These are phyloP conservation scores for Pterothamnion heteromorphum DNA, from an alignment of 31 red algal genomes.

Conservation along the genomic window DNA sequence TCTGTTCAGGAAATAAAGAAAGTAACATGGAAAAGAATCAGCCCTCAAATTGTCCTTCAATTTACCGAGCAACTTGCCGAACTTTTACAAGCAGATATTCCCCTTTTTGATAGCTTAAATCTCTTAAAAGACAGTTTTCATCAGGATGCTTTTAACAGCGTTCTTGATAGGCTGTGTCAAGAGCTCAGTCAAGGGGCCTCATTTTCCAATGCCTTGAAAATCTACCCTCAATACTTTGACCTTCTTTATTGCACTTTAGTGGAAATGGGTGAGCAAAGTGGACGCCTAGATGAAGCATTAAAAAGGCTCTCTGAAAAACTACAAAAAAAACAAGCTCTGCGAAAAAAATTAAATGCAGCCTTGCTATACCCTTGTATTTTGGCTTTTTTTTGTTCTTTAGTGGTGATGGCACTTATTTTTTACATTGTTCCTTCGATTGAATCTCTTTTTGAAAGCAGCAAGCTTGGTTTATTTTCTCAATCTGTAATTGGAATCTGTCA, in stretches of 20 bases:
- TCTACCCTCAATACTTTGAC: background rate
- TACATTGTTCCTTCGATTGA: too few species aligned
- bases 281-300: background rate
- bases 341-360: background rate
- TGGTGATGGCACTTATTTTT: too few species aligned
- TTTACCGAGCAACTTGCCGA: background rate
- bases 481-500: too few species aligned
- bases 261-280: background rate
- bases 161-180: background rate
- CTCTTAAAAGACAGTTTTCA: background rate
- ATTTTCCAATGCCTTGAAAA: background rate
- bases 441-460: too few species aligned
- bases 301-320: background rate
- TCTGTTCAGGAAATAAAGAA: too few species aligned
- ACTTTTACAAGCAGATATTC: background rate
- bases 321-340: background rate
- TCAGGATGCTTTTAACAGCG: background rate
- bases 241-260: background rate
- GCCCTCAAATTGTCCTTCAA: background rate
- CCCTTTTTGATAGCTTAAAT: background rate
- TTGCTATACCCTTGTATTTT: background rate
- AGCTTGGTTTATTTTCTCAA: too few species aligned
- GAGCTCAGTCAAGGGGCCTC: background rate
- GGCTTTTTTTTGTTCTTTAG: background rate
- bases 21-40: too few species aligned